Evolutionary conservation across 2,329 filamentous ascomycete species (phyloP).

Genomic region (Colletotrichum camelliae): DNA sequence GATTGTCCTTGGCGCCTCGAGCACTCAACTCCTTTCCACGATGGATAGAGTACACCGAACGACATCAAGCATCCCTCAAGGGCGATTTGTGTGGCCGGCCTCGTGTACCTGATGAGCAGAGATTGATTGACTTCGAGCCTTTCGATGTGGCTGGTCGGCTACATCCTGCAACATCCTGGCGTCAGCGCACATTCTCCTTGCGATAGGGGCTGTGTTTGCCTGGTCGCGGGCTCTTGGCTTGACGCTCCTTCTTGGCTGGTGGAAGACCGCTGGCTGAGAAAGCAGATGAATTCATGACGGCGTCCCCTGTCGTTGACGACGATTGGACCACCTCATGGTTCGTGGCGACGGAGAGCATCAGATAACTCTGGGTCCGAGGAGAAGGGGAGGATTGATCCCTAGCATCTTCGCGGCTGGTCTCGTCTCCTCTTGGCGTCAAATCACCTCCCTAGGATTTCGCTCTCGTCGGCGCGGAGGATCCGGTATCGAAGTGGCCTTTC

Average conservation of each 20-base stretch:
- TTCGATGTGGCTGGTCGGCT: background rate
- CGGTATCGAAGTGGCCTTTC: background rate
- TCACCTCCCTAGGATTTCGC: background rate
- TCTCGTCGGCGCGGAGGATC: background rate
- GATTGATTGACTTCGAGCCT: background rate
- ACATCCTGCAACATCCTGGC: background rate
- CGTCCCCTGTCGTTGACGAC: background rate
- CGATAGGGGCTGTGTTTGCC: background rate
- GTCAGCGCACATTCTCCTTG: background rate
- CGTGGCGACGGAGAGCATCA: background rate
- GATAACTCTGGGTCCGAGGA: background rate
- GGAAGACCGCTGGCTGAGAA: background rate
- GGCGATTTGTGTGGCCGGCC: background rate
- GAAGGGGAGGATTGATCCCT: fast-evolving
- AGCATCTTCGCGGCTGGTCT: background rate
- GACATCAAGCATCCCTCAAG: no score
- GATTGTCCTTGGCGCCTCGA: background rate
- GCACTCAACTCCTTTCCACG: no score
- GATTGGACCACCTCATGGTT: background rate
- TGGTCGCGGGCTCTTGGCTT: background rate
- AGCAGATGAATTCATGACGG: background rate
- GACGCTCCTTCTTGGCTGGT: background rate
- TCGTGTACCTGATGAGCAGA: background rate
- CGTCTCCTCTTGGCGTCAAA: no score
- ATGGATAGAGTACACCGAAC: no score